Percentiles rank a stretch among this genome's conserved stretches.
phyloP scores from a whole-genome alignment of 169 alveolate genomes.

The Plasmodium sp. region DNA sequence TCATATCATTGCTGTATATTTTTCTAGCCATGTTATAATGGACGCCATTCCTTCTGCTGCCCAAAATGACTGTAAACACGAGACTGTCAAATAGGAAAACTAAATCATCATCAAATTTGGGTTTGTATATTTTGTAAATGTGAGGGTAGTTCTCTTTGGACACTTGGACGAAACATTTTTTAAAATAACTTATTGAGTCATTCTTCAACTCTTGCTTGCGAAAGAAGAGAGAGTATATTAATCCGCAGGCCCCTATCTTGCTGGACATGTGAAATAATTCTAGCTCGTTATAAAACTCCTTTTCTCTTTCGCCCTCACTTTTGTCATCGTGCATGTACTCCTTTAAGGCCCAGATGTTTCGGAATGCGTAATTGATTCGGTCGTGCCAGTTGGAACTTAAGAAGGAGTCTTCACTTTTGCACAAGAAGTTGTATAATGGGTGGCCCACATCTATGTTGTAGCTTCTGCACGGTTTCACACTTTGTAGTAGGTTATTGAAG shows the following conservation, averaged over 20 bases:
- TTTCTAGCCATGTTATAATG: conserved; percentile 79
- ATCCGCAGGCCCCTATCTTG: conserved; percentile 71
- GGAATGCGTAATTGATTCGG: conserved; percentile 71
- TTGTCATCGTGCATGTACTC: conserved; percentile 62
- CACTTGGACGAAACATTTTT: conserved; percentile 48
- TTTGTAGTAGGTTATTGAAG: conserved; percentile 22
- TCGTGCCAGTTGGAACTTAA: conserved; percentile 76
- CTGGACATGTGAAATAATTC: conserved; percentile 68
- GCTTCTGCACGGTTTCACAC: conserved; percentile 48
- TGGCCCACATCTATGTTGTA: conserved; percentile 35
- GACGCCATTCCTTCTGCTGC: conserved; percentile 64
- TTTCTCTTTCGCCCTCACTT: conserved; percentile 63
- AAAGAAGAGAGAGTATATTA: conserved; percentile 56
- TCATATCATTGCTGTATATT: conserved; percentile 82
- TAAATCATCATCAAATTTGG: conserved; percentile 80
- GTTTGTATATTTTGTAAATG: conserved; percentile 77
- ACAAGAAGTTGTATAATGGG: conserved; percentile 56
- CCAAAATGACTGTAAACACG: conserved; percentile 78
- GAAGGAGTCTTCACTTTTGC: conserved; percentile 50
- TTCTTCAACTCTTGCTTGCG: conserved; percentile 7
- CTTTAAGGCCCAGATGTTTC: conserved; percentile 55
- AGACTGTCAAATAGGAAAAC: conserved; percentile 80
- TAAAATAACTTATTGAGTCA: conserved; percentile 8
- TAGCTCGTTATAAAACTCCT: conserved; percentile 43
- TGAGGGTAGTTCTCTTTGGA: conserved; percentile 34